Percentiles rank a stretch among this genome's conserved stretches.
Conservation (phyloP, 441 rosid genomes). For the Biscutella laevigata region DNA sequence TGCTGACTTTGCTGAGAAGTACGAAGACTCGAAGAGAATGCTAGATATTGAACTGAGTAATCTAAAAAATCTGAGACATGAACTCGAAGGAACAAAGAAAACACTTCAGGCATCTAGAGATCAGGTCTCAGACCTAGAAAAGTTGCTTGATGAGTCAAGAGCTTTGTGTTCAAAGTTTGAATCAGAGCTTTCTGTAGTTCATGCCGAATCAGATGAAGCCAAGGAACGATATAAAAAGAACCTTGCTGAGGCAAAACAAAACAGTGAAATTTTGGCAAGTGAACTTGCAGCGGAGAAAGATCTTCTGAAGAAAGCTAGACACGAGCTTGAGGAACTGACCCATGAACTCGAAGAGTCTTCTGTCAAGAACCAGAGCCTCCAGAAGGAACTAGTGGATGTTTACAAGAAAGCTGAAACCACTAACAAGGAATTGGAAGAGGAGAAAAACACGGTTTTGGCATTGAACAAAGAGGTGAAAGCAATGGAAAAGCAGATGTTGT, state of each 20-base stretch:
- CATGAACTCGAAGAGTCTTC: slow-evolving; percentile 37
- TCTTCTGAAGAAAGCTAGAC: slow-evolving; percentile 39
- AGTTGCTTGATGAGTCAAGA: slow-evolving; percentile 45
- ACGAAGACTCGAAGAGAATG: slow-evolving; percentile 40
- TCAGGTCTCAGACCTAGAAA: slow-evolving; percentile 47
- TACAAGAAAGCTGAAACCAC: slow-evolving; percentile 48
- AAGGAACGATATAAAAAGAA: slow-evolving; percentile 31
- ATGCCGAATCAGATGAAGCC: slow-evolving; percentile 44
- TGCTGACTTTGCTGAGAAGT: slow-evolving; percentile 44
- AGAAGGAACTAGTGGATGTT: slow-evolving; percentile 55
- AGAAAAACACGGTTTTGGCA: slow-evolving; percentile 38
- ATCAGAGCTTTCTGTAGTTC: slow-evolving; percentile 46
- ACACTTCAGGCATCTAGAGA: slow-evolving; percentile 41
- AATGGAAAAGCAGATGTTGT: slow-evolving; percentile 52
- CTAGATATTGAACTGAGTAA: slow-evolving; percentile 39
- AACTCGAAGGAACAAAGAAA: slow-evolving; percentile 43
- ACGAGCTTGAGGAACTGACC: slow-evolving; percentile 37
- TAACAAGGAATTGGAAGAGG: slow-evolving; percentile 50
- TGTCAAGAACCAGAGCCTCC: slow-evolving; percentile 44
- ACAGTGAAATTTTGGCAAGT: slow-evolving; percentile 31
- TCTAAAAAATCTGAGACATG: slow-evolving; percentile 42
- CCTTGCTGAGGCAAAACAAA: slow-evolving; percentile 41
- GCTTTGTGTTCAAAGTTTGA: slow-evolving; percentile 42
- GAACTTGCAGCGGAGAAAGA: slow-evolving; percentile 49
- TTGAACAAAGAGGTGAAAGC: slow-evolving; percentile 51